These are phyloP conservation scores for Glycyrrhiza uralensis DNA, from an alignment of 306 rosid species.

Conservation along the genomic window DNA sequence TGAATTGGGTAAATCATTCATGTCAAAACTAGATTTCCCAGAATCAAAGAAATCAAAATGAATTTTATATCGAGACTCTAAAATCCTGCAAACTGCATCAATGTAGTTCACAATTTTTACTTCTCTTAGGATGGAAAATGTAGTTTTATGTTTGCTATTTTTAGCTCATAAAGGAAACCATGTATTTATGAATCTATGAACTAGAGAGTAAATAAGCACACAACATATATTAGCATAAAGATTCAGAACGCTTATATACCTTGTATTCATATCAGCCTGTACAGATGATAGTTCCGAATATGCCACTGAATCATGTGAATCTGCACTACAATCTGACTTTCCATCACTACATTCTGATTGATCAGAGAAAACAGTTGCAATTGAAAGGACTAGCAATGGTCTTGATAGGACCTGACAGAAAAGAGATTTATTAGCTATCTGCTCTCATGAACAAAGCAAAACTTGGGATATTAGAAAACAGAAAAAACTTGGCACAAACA, in stretches of 20 bases:
- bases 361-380: conserved; percentile 59
- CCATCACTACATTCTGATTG: conserved; percentile 30
- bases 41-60: too few species aligned
- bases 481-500: background rate
- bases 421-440: conserved; percentile 2
- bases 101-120: too few species aligned
- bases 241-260: conserved; percentile 42
- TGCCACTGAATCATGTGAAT: conserved; percentile 46
- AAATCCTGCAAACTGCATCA: conserved; percentile 6
- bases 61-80: background rate
- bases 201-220: too few species aligned
- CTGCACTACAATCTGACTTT: conserved; percentile 29
- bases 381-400: conserved; percentile 61
- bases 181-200: too few species aligned
- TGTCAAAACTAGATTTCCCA: too few species aligned
- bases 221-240: conserved; percentile 11
- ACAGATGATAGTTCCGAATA: conserved; percentile 42
- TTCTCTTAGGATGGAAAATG: too few species aligned
- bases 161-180: background rate
- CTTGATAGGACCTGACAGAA: conserved; percentile 53
- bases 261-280: conserved; percentile 36
- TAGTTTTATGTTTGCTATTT: too few species aligned
- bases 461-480: background rate
- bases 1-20: background rate
- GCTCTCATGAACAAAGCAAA: background rate